phyloP scores from a whole-genome alignment of 495 filamentous ascomycete species.

The Trichoderma orchidacearum region DNA sequence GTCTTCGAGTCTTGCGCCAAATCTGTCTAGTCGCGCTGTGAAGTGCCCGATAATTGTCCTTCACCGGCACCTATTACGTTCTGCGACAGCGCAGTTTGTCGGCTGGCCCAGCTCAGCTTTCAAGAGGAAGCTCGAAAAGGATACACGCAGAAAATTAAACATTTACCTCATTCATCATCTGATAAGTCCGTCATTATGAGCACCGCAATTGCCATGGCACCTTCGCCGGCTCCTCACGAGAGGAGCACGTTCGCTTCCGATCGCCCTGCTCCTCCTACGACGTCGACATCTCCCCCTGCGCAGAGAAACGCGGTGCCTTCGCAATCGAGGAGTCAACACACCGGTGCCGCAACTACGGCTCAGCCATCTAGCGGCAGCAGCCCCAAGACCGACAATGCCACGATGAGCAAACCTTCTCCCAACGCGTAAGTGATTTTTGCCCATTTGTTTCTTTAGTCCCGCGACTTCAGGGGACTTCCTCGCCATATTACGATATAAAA shows the following conservation, averaged over 20 bases:
- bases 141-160: neutral
- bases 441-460: slow-evolving; percentile 8
- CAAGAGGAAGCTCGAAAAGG: neutral
- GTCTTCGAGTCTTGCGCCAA: neutral
- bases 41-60: neutral
- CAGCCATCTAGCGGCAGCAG: slow-evolving; percentile 35
- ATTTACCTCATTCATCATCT: neutral
- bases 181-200: slow-evolving; percentile 30
- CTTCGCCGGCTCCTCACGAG: slow-evolving; percentile 45
- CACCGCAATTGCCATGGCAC: slow-evolving; percentile 45
- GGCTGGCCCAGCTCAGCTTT: neutral
- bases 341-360: slow-evolving; percentile 19
- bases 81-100: neutral
- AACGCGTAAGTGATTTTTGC: slow-evolving; percentile 31
- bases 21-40: neutral
- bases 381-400: slow-evolving; percentile 27
- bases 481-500: slow-evolving; percentile 9
- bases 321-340: neutral
- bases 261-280: neutral
- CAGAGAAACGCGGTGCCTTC: neutral
- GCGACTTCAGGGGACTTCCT: slow-evolving; percentile 3
- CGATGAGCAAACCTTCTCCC: slow-evolving; percentile 31
- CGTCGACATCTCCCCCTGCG: neutral
- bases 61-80: neutral
- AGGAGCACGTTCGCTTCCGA: slow-evolving; percentile 28